Evolutionary conservation across 148 eudicot genomes (phyloP), one percentile per base, ranked within the genome.

Genomic region (Euryodendron excelsum): DNA sequence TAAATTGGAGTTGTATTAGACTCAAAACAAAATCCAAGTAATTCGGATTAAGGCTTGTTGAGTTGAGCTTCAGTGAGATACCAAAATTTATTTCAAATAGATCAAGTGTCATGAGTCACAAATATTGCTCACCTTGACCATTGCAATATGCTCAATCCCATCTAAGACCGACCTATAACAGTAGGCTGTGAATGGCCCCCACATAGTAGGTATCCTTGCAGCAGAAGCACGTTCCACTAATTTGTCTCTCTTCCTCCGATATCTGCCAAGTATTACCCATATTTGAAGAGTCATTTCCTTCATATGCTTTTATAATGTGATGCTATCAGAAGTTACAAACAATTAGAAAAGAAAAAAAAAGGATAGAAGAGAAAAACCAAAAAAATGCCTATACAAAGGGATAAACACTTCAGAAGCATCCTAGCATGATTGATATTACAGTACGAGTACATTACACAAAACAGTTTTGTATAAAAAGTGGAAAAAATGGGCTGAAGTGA

Each of bases 61-160:
- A 62, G 41, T 18, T 52, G n/a, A n/a, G n/a, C n/a, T n/a, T n/a
- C n/a, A 20, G 25, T 47, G 33, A n/a, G 74, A 50, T 23, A 13
- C 48, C 14, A 47, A 47, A 58, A 60, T 45, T 27, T 36, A 18
- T 45, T 61, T 48, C 27, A 45, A 72, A 45, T 50, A 30, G n/a
- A 50, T 44, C 14, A 52, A 21, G 21, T 47, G 50, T 47, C 41
- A 41, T 3, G 25, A 13, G 30, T 13, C 59, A 17, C 31, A 59
- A 68, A 78, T 31, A 55, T 2, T 53, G 56, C 89, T 80, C 82
- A 94, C 98, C 92, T 94, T 92, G 77, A 94, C 98, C 97, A 94
- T 90, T 2, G 97, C 98, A 66, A 94, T 92, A 78, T 94, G 98
- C 84, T 94, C 97, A 34, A 94, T 94, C 60, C 94, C 97, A 77